Conservation (phyloP, 331 rosid genomes). For the Prunus yedoensis region DNA sequence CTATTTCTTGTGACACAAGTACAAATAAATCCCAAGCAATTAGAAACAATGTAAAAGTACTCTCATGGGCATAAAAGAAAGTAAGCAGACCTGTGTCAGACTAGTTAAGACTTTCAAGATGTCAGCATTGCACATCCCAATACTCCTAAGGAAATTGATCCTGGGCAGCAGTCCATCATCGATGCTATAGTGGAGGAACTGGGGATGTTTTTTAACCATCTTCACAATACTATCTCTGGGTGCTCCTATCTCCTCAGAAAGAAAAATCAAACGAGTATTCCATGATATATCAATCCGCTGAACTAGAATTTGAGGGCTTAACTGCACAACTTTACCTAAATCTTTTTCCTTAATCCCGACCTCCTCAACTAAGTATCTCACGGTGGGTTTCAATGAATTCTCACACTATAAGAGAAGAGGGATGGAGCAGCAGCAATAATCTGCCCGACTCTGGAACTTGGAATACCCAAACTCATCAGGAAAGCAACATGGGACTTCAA, state of each 20-base stretch:
- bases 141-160: conserved; percentile 91
- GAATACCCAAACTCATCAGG: conserved; percentile 72
- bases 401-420: conserved; percentile 88
- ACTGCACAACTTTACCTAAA: conserved; percentile 86
- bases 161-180: conserved; percentile 85
- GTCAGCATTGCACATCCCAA: conserved; percentile 86
- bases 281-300: conserved; percentile 85
- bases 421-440: conserved; percentile 81
- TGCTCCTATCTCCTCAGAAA: conserved; percentile 85
- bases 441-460: conserved; percentile 81
- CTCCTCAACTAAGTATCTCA: conserved; percentile 85
- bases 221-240: conserved; percentile 85
- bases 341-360: conserved; percentile 92
- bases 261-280: conserved; percentile 79
- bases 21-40: not conserved
- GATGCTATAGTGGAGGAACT: conserved; percentile 95
- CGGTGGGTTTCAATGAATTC: conserved; percentile 86
- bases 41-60: not conserved
- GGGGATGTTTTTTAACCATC: conserved; percentile 97
- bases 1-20: not conserved
- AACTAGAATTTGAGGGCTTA: conserved; percentile 94
- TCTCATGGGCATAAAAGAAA: conserved; percentile 8
- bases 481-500: conserved; percentile 87
- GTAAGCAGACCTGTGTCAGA: conserved; percentile 77
- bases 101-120: conserved; percentile 88